A percentile compares a stretch with the other conserved stretches of the same genome.
Conservation (phyloP, 164 flowering plant species). For the Paratinospora sagittata region DNA sequence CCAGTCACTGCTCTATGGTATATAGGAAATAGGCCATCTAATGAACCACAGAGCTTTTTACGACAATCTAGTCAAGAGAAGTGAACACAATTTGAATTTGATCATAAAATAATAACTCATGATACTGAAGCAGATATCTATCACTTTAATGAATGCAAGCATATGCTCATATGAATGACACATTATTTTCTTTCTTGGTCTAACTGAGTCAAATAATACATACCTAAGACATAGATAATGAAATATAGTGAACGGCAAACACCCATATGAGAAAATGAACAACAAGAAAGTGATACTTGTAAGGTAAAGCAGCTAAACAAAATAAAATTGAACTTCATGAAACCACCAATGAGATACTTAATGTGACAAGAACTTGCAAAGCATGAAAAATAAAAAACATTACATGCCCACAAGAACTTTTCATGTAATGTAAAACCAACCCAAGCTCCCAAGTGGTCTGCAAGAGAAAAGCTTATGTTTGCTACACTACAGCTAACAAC, state of each 20-base stretch:
- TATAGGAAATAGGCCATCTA: slow-evolving; percentile 84
- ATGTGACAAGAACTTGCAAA: background rate
- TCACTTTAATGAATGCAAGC: no score
- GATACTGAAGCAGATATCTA: background rate
- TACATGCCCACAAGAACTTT: background rate
- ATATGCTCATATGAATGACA: no score
- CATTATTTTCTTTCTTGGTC: no score
- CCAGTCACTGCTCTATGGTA: slow-evolving; percentile 67
- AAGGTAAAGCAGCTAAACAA: no score
- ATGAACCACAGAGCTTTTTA: slow-evolving; percentile 76
- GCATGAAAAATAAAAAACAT: background rate
- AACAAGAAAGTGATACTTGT: no score
- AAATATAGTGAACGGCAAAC: no score
- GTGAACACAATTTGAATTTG: background rate
- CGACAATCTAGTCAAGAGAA: slow-evolving; percentile 57
- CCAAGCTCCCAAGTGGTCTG: no score
- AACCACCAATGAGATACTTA: background rate
- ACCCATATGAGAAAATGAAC: no score
- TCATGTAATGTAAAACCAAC: background rate
- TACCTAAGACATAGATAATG: no score
- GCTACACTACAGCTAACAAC: background rate
- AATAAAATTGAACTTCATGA: background rate
- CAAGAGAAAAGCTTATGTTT: no score
- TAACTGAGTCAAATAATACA: no score
- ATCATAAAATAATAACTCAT: background rate